Evolutionary conservation across 139 green algal genomes (phyloP), one percentile per base, ranked within the genome.

Genomic region (Diplosphaera chodatii): DNA sequence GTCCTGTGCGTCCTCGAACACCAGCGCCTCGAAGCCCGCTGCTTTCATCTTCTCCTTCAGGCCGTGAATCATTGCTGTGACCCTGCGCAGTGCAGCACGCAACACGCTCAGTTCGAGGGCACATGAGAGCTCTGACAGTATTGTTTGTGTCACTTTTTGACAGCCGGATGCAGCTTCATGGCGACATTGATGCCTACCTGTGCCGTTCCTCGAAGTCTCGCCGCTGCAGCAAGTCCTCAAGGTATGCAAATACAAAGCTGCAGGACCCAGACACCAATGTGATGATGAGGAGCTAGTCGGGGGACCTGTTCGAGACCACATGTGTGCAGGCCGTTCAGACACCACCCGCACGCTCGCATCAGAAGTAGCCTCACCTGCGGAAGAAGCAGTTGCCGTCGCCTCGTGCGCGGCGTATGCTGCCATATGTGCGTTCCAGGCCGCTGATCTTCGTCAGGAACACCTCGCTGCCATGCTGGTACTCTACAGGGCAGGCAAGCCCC

Each of bases 361-460:
- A n/a, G n/a, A n/a, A n/a, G n/a, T n/a, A 28, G 65, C 23, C 5
- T 55, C 28, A 28, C 21, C 16, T 70, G 34, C 74, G 68, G 71
- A 87, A 93, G 73, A 93, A 94, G 81, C 89, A 95, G 77, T 94
- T 95, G 69, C 88, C 88, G 63, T 92, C 86, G 10, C 84, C 83
- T 3, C 86, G 73, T 0, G 83, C 84, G 23, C 86, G 67, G 18
- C 88, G 74, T 55, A 93, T 87, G 64, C 55, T 66, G 55, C 64
- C 63, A 76, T 95, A 94, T 15, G 8, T 64, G 13, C 37, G 25
- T 34, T 78, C 62, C 40, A 96, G 76, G 28, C 64, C 76, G 6
- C 62, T 64, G 31, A 93, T 92, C 74, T 96, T 96, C 1, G 67
- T n/a, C 22, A 85, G 62, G 68, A 94, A 96, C 1, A 93, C 87